These are phyloP conservation scores for Kwoniella pini DNA, from an alignment of 768 basidiomycete species.

Conservation along the genomic window DNA sequence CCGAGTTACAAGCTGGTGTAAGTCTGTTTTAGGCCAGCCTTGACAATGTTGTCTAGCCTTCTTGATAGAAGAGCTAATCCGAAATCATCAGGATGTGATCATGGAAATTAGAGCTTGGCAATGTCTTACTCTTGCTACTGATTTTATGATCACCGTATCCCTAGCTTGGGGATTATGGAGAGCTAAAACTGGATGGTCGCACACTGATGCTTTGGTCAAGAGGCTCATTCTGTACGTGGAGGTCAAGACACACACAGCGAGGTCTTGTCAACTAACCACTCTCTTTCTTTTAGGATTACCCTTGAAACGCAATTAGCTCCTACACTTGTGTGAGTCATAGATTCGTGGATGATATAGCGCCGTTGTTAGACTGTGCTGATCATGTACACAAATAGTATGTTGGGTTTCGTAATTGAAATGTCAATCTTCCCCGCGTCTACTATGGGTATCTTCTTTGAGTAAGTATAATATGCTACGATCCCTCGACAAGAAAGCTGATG, in stretches of 20 bases:
- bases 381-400: background rate
- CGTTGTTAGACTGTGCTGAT: background rate
- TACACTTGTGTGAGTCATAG: slow-evolving; percentile 7
- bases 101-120: background rate
- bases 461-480: background rate
- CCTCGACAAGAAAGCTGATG: background rate
- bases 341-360: background rate
- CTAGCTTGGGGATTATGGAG: slow-evolving; percentile 26
- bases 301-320: slow-evolving; percentile 12
- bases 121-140: slow-evolving; percentile 11
- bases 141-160: slow-evolving; percentile 33
- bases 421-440: slow-evolving; percentile 4
- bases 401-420: slow-evolving; percentile 9
- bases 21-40: background rate
- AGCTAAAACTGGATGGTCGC: slow-evolving; percentile 38
- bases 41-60: too few relatives aligned
- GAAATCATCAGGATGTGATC: background rate
- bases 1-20: background rate
- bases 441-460: slow-evolving; percentile 16
- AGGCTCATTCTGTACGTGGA: background rate
- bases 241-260: background rate
- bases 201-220: slow-evolving; percentile 28
- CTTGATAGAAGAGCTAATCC: too few relatives aligned
- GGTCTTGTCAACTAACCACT: too few relatives aligned
- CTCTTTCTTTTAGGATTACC: slow-evolving; percentile 8